Evolutionary conservation across 331 rosid species (phyloP).

Genomic region (Saraca asoca): DNA sequence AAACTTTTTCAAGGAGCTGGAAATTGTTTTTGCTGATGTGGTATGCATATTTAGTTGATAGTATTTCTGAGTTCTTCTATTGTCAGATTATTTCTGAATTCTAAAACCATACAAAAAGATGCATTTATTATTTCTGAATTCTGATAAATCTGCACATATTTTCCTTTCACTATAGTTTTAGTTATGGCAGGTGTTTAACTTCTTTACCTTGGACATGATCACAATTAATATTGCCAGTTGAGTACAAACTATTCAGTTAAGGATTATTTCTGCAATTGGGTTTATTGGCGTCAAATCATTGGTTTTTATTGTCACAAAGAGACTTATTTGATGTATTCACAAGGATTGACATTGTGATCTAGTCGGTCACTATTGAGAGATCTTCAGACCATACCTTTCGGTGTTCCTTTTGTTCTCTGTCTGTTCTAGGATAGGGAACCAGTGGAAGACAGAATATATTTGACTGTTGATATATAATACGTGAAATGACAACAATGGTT

Average conservation of each 20-base stretch:
- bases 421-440: not conserved
- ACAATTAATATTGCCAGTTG: not conserved
- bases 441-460: not conserved
- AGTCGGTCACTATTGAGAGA: slow-evolving; percentile 3
- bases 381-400: not conserved
- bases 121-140: not conserved
- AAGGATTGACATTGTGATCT: not conserved
- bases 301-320: not conserved
- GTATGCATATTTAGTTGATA: slow-evolving; percentile 56
- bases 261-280: not conserved
- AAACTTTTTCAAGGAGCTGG: slow-evolving; percentile 85
- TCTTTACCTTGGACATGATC: not conserved
- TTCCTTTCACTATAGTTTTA: not conserved
- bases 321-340: not conserved
- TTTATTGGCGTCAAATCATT: not conserved
- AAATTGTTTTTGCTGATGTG: slow-evolving; percentile 92
- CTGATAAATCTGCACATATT: not conserved
- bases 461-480: not conserved
- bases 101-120: too few relatives aligned
- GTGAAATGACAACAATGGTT: not conserved
- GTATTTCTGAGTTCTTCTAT: too few relatives aligned
- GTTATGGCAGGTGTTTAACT: not conserved
- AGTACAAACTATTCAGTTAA: not conserved
- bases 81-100: too few relatives aligned
- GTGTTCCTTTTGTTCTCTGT: slow-evolving; percentile 8